These are phyloP conservation scores for Citrus mangshanensis DNA, from an alignment of 345 rosid genomes.

Conservation along the genomic window DNA sequence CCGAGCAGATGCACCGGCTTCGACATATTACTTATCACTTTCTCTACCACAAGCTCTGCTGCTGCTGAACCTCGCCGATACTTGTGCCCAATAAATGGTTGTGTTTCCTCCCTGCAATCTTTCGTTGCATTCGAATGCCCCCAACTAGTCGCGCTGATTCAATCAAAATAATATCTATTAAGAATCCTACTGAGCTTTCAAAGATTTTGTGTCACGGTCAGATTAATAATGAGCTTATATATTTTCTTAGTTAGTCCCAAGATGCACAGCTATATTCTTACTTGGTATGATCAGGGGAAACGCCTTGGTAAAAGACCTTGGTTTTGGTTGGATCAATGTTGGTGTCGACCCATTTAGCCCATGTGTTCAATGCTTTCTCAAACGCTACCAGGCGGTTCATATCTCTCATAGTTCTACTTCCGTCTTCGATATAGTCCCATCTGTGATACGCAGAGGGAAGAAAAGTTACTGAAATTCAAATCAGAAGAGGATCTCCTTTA, in stretches of 20 bases:
- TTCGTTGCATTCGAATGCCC: slow-evolving; percentile 23
- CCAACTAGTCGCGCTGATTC: slow-evolving; percentile 58
- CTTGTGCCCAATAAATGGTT: slow-evolving; percentile 27
- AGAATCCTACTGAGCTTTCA: too few species aligned
- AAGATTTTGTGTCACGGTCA: too few species aligned
- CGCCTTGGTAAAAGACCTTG: slow-evolving; percentile 60
- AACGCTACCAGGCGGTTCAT: slow-evolving; percentile 61
- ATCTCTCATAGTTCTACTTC: slow-evolving; percentile 33
- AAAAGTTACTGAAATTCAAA: too few species aligned
- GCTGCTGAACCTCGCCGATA: slow-evolving; percentile 42
- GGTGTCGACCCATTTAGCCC: slow-evolving; percentile 63
- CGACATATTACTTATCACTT: slow-evolving; percentile 27
- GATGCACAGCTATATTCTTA: slow-evolving; percentile 8
- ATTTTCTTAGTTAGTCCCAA: too few species aligned
- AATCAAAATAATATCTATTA: too few species aligned
- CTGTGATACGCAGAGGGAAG: slow-evolving; percentile 38
- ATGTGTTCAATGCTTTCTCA: slow-evolving; percentile 58
- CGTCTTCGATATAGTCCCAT: slow-evolving; percentile 52
- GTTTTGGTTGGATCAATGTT: slow-evolving; percentile 47
- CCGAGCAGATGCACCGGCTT: slow-evolving; percentile 41
- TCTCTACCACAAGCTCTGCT: slow-evolving; percentile 45
- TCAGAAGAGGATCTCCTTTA: too few species aligned
- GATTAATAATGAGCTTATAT: too few species aligned
- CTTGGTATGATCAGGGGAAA: slow-evolving; percentile 62
- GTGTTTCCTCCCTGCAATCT: slow-evolving; percentile 41